Conservation (phyloP, 1,139 yeast species). For the Nakaseomyces uthaithaninus region DNA sequence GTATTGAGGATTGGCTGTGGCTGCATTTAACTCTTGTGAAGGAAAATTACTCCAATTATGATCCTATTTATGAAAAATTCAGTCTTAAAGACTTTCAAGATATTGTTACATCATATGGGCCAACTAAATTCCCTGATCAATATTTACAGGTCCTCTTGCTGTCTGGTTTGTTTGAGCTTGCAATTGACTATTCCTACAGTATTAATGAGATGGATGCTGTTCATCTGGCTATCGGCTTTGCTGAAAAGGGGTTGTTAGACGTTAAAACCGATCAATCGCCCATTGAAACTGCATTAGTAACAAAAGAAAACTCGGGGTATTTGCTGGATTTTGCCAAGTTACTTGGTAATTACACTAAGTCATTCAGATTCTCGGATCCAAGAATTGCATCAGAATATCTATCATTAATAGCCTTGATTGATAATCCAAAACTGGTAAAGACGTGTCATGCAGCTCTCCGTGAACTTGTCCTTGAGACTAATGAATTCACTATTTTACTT, state of each 20-base stretch:
- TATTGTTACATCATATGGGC: slow-evolving; percentile 63
- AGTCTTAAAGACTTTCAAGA: slow-evolving; percentile 67
- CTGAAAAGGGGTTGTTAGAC: slow-evolving; percentile 64
- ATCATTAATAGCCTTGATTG: slow-evolving; percentile 55
- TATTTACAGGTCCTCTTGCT: slow-evolving; percentile 70
- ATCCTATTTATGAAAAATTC: slow-evolving; percentile 63
- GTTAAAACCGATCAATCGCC: slow-evolving; percentile 30
- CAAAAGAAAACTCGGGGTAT: slow-evolving; percentile 32
- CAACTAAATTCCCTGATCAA: slow-evolving; percentile 60
- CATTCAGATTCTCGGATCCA: slow-evolving; percentile 80
- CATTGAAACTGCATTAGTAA: slow-evolving; percentile 29
- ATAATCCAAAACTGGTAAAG: slow-evolving; percentile 41
- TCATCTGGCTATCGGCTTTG: slow-evolving; percentile 77
- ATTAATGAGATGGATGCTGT: slow-evolving; percentile 79
- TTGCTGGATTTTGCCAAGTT: slow-evolving; percentile 52
- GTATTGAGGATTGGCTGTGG: slow-evolving; percentile 98
- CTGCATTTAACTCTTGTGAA: slow-evolving; percentile 71
- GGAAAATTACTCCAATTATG: slow-evolving; percentile 41
- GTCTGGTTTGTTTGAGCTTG: slow-evolving; percentile 75
- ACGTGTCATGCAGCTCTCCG: slow-evolving; percentile 74
- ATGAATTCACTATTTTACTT: slow-evolving; percentile 71
- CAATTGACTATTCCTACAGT: slow-evolving; percentile 61
- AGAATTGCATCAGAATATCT: slow-evolving; percentile 85
- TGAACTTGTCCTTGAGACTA: slow-evolving; percentile 76
- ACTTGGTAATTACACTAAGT: slow-evolving; percentile 65